phyloP scores from a whole-genome alignment of 148 eudicot genomes.

The Chenopodium suecicum region DNA sequence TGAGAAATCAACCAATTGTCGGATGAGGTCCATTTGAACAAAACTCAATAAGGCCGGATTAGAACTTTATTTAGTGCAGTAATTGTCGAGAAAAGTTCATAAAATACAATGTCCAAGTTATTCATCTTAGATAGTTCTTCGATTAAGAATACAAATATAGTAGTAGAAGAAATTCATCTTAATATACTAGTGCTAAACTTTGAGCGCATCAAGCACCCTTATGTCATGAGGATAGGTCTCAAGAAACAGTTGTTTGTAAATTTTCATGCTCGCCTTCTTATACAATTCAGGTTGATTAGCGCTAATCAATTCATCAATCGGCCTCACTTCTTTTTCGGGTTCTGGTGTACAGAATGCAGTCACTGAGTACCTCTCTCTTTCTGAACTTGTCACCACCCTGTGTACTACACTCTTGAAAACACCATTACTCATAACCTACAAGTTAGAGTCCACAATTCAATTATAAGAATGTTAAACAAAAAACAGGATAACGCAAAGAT shows the following conservation, averaged over 20 bases:
- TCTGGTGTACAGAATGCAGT: conserved; percentile 31
- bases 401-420: conserved; percentile 31
- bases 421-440: conserved; percentile 40
- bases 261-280: conserved; percentile 19
- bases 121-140: too few species aligned
- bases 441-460: neutral
- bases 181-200: conserved; percentile 1
- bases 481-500: neutral
- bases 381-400: conserved; percentile 34
- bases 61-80: too few species aligned
- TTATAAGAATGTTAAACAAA: too few species aligned
- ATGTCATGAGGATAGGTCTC: conserved; percentile 27
- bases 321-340: conserved; percentile 19
- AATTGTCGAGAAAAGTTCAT: too few species aligned
- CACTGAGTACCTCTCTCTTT: conserved; percentile 29
- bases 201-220: conserved; percentile 30
- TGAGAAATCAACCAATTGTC: too few species aligned
- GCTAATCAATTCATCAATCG: conserved; percentile 21
- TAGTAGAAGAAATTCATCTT: too few species aligned
- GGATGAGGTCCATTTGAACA: too few species aligned
- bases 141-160: too few species aligned
- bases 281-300: conserved; percentile 21
- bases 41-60: too few species aligned
- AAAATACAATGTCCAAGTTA: too few species aligned
- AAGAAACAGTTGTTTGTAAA: conserved; percentile 23